phyloP scores from a whole-genome alignment of 1,284 basidiomycete genomes.

The Rhodotorula sp. region DNA sequence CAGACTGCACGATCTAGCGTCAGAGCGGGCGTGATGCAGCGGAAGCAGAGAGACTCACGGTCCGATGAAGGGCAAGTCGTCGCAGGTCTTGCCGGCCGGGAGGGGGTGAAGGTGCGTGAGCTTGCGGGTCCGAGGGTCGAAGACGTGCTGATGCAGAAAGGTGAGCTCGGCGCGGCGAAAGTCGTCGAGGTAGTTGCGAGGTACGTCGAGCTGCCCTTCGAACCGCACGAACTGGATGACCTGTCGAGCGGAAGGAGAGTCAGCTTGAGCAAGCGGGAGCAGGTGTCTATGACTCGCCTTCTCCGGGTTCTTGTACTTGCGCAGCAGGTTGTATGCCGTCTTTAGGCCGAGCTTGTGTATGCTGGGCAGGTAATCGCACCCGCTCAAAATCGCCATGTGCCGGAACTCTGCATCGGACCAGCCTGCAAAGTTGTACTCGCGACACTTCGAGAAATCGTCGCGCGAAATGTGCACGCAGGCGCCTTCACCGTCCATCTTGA shows the following conservation, averaged over 20 bases:
- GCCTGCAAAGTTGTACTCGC: conserved; percentile 73
- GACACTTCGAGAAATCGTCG: conserved; percentile 69
- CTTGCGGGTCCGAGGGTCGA: conserved; percentile 65
- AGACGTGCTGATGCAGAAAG: conserved; percentile 92
- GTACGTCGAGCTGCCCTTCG: conserved; percentile 82
- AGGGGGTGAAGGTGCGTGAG: conserved; percentile 69
- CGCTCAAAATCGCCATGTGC: conserved; percentile 74
- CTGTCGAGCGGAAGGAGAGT: conserved; percentile 30
- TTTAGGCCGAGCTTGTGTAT: conserved; percentile 58
- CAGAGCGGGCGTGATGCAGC: background rate
- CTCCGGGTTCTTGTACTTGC: conserved; percentile 81
- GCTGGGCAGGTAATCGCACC: conserved; percentile 79
- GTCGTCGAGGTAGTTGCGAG: conserved; percentile 69
- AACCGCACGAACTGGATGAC: conserved; percentile 69
- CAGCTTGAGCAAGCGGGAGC: no score
- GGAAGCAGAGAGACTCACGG: conserved; percentile 14
- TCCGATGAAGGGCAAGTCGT: conserved; percentile 35
- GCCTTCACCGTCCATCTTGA: conserved; percentile 79
- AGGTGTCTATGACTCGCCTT: conserved; percentile 56
- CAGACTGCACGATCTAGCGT: background rate
- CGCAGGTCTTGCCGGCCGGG: conserved; percentile 56
- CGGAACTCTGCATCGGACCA: conserved; percentile 91
- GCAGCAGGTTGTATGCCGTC: conserved; percentile 80
- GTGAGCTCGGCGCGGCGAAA: conserved; percentile 76
- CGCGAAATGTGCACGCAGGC: conserved; percentile 78